phyloP scores from a whole-genome alignment of 2,329 filamentous ascomycete species.

The Fusarium sublunatum region DNA sequence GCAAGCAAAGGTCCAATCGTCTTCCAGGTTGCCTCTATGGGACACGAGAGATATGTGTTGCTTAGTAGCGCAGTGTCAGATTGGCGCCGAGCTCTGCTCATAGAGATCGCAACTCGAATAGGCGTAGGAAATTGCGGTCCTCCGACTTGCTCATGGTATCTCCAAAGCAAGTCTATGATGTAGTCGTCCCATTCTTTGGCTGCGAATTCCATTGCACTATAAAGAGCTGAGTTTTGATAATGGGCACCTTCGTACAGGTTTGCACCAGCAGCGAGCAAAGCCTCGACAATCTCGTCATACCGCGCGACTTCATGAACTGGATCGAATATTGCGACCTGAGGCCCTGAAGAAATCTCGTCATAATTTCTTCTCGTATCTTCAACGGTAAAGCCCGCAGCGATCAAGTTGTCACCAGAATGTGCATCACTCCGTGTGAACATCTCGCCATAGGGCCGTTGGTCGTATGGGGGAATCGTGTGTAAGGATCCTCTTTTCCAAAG shows the following conservation, averaged over 20 bases:
- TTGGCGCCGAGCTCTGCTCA: constrained; percentile 24
- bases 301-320: constrained; percentile 3
- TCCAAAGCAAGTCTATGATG: constrained; percentile 16
- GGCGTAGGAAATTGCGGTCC: background rate
- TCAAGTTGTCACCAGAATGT: background rate
- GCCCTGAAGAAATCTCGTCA: background rate
- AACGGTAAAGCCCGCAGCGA: constrained; percentile 12
- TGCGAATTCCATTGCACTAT: constrained; percentile 26
- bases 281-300: constrained; percentile 27
- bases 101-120: background rate
- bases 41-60: background rate
- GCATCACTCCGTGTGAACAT: background rate
- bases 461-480: background rate
- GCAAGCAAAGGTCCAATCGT: constrained; percentile 11
- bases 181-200: constrained; percentile 23
- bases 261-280: constrained; percentile 21
- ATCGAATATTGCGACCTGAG: background rate
- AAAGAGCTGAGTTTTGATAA: constrained; percentile 2
- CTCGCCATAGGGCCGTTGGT: background rate
- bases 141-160: constrained; percentile 5
- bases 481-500: constrained; percentile 20
- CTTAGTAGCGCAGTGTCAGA: constrained; percentile 14
- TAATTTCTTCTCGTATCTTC: constrained; percentile 2
- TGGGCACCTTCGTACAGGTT: background rate
- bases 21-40: constrained; percentile 13